Base-by-base conservation (phyloP, 1,139 yeast genomes). In the Lodderomyces parapsilosis region DNA sequence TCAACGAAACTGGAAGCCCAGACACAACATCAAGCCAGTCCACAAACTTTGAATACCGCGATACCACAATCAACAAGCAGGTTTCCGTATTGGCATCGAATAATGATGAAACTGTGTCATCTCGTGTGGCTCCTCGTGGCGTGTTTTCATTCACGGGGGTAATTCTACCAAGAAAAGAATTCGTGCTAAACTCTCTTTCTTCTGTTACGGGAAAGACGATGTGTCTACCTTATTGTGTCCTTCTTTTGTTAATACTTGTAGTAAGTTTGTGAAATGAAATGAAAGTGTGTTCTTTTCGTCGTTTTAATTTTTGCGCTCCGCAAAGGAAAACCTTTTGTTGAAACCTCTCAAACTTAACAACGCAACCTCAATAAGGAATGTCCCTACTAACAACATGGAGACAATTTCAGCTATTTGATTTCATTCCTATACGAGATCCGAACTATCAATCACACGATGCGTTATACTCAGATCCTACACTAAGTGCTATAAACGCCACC, bases 401-500 rank as follows among this genome's bases (percentile, higher is more conserved):
- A 48, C 96, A 87, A 55, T 87, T 93, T 64, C 91, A 87, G 52
- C 84, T 93, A 63, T 90, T 87, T 62, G 96, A 90, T 45, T 75
- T 80, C 39, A 75, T 83, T 0, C 97, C 97, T 5, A 84, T 93
- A 30, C 71, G 83, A 51, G 98, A 93, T 59, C 98, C 98, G 6
- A 70, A 77, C 47, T 74, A 77, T 49, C 82, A 81, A n/a, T 68
- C 85, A 0, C 71, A 71, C 3, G 71, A 75, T 5, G 82, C 87
- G 0, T 68, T 90, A 28, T 91, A 84, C 60, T 86, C 96, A n/a
- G 96, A 88, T 57, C 81, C 91, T 1, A 70, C 83, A 6, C 60
- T 90, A 30, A 74, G 86, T 2, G 78, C 89, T 2, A 76, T 84
- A 9, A 65, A 83, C 54, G 63, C 86, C 30, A 71, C 83, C 7